Percentiles rank a stretch among this genome's conserved stretches.
Evolutionary conservation across 768 basidiomycete species (phyloP).

Genomic region (Leccinum broughii): DNA sequence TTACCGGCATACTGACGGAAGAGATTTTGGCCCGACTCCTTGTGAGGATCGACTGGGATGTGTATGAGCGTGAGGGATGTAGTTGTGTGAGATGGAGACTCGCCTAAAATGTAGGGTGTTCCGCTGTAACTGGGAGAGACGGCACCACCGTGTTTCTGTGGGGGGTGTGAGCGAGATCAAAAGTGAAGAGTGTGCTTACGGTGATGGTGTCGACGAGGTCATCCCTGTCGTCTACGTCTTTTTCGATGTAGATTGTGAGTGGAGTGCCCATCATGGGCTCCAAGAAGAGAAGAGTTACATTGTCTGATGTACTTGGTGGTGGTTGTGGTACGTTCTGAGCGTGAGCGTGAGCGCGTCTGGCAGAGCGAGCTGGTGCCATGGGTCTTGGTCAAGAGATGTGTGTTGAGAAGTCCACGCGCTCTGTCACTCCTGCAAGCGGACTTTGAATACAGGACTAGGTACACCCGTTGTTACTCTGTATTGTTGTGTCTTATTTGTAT

Average conservation of each 20-base stretch:
- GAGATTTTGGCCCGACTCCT: conserved; percentile 76
- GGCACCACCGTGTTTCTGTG: conserved; percentile 74
- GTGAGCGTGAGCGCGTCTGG: conserved; percentile 52
- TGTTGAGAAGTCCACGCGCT: conserved; percentile 8
- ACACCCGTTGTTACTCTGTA: too few species aligned
- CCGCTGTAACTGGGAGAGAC: conserved; percentile 76
- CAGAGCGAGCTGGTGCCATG: conserved; percentile 79
- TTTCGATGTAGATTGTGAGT: conserved; percentile 74
- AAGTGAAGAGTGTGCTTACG: conserved; percentile 44
- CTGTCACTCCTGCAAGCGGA: conserved; percentile 29
- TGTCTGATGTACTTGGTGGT: conserved; percentile 5
- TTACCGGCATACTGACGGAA: conserved; percentile 78
- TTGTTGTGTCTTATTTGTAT: conserved; percentile 27
- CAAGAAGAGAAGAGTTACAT: conserved; percentile 56
- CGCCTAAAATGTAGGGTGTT: conserved; percentile 79
- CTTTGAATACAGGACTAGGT: conserved; percentile 6
- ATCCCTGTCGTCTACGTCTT: conserved; percentile 74
- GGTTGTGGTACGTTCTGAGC: conserved; percentile 18
- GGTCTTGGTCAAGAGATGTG: conserved; percentile 47
- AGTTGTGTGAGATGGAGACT: conserved; percentile 25
- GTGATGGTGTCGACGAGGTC: conserved; percentile 60
- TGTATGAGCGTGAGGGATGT: conserved; percentile 7
- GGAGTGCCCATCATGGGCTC: conserved; percentile 83
- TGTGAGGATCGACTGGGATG: conserved; percentile 69
- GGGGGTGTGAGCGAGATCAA: conserved; percentile 4